These are phyloP conservation scores for Durio zibethinus DNA, from an alignment of 345 rosid genomes.

Conservation along the genomic window DNA sequence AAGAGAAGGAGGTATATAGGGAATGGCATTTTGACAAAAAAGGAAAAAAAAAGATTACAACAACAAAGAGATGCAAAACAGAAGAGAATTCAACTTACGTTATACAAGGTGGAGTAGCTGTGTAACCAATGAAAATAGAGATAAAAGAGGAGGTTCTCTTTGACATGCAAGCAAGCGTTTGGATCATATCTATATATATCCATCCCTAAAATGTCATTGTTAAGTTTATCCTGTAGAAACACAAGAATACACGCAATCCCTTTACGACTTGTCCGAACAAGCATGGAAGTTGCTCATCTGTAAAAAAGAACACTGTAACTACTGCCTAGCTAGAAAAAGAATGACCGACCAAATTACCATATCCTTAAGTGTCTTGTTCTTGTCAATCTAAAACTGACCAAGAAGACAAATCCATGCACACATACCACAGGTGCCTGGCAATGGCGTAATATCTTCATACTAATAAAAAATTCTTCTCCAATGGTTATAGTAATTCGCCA, in stretches of 20 bases:
- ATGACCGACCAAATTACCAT: not conserved
- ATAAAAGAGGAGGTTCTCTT: not conserved
- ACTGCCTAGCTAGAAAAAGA: not conserved
- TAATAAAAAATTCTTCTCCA: not conserved
- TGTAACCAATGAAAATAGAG: not conserved
- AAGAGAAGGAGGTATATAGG: too few relatives aligned
- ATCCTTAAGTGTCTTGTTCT: not conserved
- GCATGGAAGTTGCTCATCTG: not conserved
- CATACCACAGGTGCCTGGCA: not conserved
- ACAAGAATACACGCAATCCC: not conserved
- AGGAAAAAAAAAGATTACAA: too few relatives aligned
- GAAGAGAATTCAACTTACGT: not conserved
- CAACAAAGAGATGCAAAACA: not conserved
- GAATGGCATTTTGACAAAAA: too few relatives aligned
- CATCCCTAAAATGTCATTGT: not conserved
- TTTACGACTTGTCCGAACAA: not conserved
- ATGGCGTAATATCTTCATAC: not conserved
- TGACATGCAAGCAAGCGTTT: not conserved
- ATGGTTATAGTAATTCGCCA: not conserved
- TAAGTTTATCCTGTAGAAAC: not conserved
- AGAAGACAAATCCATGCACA: too few relatives aligned
- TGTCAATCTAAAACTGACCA: not conserved
- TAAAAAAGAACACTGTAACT: not conserved
- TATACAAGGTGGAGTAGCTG: not conserved
- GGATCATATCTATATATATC: not conserved